Base-by-base conservation (phyloP, 169 alveolate genomes). In the Toxoplasma gondii region DNA sequence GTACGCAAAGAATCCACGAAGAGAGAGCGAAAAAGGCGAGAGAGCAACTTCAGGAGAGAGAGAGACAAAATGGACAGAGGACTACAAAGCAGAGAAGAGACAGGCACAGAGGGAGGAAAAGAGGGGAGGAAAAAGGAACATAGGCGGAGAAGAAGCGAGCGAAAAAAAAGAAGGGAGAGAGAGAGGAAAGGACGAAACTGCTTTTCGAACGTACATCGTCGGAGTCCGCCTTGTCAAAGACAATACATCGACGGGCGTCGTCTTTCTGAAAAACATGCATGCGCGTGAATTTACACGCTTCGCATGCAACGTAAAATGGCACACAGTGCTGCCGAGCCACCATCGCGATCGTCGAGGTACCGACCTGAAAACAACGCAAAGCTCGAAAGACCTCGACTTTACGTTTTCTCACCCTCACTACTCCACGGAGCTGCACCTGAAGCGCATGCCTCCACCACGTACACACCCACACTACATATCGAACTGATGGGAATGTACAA, bases 281-380 rank as follows among this genome's bases (percentile, higher is more conserved):
- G 31, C 93, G 64, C 64, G 74, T 34, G 86, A 90, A 90, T 34
- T 90, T 90, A 24, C 88, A 58, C 10, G 93, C 93, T 58, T 90
- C 93, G 67, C 93, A 90, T 16, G 80, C 93, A 19, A 90, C 93
- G 67, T 90, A 90, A 36, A 90, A 64, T 1, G 93, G 93, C 34
- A 90, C 86, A 9, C 88, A 69, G 36, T 74, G 54, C 70, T 90
- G 86, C 2, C 86, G 74, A 0, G 93, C 93, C 12, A 70, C 88
- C 44, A 90, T 39, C 45, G 93, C 93, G 31, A 70, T 49, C 17
- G 93, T 90, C 36, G 93, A 53, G 16, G 93, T 90, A 0, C 93
- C 93, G 7, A 67, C 88, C 93, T 90, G 88, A 27, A 90, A 19
- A 64, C 36, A 69, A 17, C 22, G 22, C 29, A 17, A 88, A 31